phyloP scores from a whole-genome alignment of 805 yeast genomes.

The Blastobotrys chiropterorum region DNA sequence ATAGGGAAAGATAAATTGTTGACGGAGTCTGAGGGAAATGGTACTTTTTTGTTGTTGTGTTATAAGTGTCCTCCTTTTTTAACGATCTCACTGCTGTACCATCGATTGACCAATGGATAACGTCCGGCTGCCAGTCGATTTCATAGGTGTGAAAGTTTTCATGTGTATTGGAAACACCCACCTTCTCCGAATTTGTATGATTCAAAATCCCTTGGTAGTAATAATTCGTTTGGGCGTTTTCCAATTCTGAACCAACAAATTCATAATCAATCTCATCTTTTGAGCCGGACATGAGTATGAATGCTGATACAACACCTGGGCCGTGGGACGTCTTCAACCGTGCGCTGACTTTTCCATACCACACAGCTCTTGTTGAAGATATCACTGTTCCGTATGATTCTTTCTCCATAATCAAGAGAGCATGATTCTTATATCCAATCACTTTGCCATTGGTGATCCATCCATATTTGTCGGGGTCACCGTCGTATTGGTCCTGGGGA shows the following conservation, averaged over 20 bases:
- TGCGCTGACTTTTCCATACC: slow-evolving; percentile 81
- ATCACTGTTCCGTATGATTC: slow-evolving; percentile 72
- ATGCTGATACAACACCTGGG: slow-evolving; percentile 77
- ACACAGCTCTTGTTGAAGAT: slow-evolving; percentile 70
- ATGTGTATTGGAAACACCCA: slow-evolving; percentile 46
- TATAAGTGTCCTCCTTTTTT: slow-evolving; percentile 46
- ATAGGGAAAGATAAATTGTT: slow-evolving; percentile 57
- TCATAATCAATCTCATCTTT: slow-evolving; percentile 90
- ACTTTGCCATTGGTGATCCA: slow-evolving; percentile 59
- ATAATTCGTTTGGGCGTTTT: slow-evolving; percentile 67
- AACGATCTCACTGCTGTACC: slow-evolving; percentile 63
- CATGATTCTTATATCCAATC: slow-evolving; percentile 46
- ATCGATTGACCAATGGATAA: slow-evolving; percentile 65
- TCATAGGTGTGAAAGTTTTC: slow-evolving; percentile 67
- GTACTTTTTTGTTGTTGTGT: slow-evolving; percentile 50
- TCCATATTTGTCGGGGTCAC: slow-evolving; percentile 60
- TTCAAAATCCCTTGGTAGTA: slow-evolving; percentile 70
- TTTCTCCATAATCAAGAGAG: slow-evolving; percentile 74
- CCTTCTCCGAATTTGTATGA: slow-evolving; percentile 51
- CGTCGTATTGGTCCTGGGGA: slow-evolving; percentile 47
- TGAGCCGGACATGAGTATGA: slow-evolving; percentile 73
- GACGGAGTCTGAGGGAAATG: slow-evolving; percentile 91
- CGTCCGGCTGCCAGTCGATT: slow-evolving; percentile 79
- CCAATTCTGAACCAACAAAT: slow-evolving; percentile 69
- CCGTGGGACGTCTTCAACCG: slow-evolving; percentile 67